Conservation (phyloP, 2,329 filamentous ascomycete species). For the Botryotinia convoluta region DNA sequence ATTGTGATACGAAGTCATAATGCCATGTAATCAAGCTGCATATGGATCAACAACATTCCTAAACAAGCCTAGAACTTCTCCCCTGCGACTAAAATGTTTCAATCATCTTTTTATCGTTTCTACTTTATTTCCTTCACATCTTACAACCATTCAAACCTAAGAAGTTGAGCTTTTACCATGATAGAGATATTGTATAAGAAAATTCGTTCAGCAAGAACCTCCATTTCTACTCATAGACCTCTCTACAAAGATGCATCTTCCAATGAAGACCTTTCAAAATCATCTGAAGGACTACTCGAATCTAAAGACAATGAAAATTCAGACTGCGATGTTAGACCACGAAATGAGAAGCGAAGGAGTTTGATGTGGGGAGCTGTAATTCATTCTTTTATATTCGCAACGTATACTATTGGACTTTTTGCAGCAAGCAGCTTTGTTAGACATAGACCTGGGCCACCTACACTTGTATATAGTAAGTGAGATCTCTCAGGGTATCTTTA, state of each 20-base stretch:
- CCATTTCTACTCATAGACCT: background rate
- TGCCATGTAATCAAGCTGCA: background rate
- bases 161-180: background rate
- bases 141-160: background rate
- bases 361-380: background rate
- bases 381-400: slow-evolving; percentile 7
- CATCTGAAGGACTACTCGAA: background rate
- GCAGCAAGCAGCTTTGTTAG: background rate
- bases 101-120: background rate
- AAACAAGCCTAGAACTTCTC: background rate
- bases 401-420: slow-evolving; percentile 4
- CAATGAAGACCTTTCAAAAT: background rate
- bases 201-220: background rate
- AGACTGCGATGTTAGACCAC: background rate
- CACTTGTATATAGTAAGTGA: background rate
- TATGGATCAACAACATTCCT: background rate
- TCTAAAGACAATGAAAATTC: background rate
- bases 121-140: background rate
- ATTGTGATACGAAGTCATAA: background rate
- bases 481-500: background rate
- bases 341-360: background rate
- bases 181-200: background rate
- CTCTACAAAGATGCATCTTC: background rate
- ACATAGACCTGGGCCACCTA: background rate
- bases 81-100: background rate